Evolutionary conservation across 306 rosid species (phyloP).

Genomic region (Vigna radiata): DNA sequence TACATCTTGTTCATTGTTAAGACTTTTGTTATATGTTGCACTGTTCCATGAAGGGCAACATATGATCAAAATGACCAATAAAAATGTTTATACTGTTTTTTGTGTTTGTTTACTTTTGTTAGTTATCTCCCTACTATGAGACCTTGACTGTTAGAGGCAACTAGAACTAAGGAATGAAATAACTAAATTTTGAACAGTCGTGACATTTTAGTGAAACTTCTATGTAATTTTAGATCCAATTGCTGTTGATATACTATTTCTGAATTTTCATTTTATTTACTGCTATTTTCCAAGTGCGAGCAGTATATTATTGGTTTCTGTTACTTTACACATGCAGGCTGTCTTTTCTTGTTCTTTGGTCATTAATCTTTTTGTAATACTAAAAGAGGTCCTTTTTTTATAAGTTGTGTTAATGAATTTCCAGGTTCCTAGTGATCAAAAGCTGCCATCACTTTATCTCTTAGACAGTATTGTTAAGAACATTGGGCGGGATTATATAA

Average conservation of each 20-base stretch:
- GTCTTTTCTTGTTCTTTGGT: conserved; percentile 6
- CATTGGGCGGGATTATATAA: conserved; percentile 87
- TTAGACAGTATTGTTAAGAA: conserved; percentile 97
- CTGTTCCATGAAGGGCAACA: not conserved
- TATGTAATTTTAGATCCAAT: not conserved
- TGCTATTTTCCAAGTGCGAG: not conserved
- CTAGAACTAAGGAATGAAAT: not conserved
- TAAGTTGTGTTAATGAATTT: conserved; percentile 44
- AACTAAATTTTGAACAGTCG: not conserved
- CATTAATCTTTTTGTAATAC: conserved; percentile 24
- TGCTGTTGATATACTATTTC: not conserved
- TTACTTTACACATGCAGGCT: not conserved
- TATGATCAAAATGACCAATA: not conserved
- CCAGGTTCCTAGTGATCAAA: conserved; percentile 94
- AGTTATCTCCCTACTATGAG: not conserved
- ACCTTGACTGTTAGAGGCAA: not conserved
- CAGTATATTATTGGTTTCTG: not conserved
- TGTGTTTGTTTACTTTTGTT: not conserved
- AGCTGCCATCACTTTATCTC: conserved; percentile 94
- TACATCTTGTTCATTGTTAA: not conserved
- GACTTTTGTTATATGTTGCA: not conserved
- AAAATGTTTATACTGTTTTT: not conserved
- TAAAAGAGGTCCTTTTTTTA: conserved; percentile 11
- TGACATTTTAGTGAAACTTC: not conserved
- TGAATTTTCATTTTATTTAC: not conserved